These are phyloP conservation scores for Poronia punctata DNA, from an alignment of 495 filamentous ascomycete species.

Conservation along the genomic window DNA sequence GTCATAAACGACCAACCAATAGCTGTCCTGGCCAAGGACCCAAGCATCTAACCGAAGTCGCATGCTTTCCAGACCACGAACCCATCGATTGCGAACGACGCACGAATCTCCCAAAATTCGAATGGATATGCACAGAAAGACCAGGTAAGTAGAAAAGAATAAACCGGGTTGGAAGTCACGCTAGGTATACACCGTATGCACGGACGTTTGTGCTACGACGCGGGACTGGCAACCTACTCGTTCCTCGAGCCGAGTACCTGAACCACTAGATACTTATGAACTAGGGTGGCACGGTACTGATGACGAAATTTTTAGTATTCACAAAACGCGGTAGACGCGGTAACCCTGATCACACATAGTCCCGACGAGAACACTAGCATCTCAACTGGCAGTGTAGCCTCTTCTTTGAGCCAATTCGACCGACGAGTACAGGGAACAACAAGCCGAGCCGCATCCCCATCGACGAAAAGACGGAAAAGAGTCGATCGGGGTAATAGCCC, in stretches of 20 bases:
- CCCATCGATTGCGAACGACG: conserved; percentile 3
- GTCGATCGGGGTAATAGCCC: conserved; percentile 1
- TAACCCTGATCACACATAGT: not conserved
- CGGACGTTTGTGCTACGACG: not conserved
- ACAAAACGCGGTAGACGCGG: conserved; percentile 15
- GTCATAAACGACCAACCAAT: too few relatives aligned
- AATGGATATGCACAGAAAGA: too few relatives aligned
- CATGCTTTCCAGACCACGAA: conserved; percentile 3
- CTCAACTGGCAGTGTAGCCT: not conserved
- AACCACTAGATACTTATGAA: conserved; percentile 4
- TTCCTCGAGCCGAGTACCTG: too few relatives aligned
- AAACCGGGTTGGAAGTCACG: too few relatives aligned
- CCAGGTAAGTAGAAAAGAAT: too few relatives aligned
- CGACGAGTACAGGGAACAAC: not conserved
- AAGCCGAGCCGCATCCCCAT: not conserved
- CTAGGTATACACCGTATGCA: too few relatives aligned
- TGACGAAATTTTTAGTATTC: conserved; percentile 16
- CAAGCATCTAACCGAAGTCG: not conserved
- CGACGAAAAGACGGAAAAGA: not conserved
- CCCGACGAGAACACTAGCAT: not conserved
- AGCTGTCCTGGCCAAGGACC: conserved; percentile 7
- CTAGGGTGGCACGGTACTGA: conserved; percentile 28
- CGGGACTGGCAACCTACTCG: too few relatives aligned
- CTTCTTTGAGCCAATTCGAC: conserved; percentile 3
- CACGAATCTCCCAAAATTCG: too few relatives aligned